Conservation (phyloP, 805 yeast species). For the Suhomyces pyralidae region DNA sequence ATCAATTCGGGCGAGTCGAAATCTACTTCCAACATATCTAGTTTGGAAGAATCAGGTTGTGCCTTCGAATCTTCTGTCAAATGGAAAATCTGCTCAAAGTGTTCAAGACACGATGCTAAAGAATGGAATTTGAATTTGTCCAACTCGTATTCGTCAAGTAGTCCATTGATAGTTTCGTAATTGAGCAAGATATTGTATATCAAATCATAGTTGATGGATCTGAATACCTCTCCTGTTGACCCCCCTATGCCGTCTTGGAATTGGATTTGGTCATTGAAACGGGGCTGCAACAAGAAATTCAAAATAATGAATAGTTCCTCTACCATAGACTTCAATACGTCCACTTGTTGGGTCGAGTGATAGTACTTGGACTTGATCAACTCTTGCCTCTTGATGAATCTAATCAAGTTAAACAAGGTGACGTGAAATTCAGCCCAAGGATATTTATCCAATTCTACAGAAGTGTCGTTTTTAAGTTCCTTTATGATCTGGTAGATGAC, state of each 20-base stretch:
- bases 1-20: slow-evolving; percentile 23
- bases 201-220: slow-evolving; percentile 29
- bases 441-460: slow-evolving; percentile 21
- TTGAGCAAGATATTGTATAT: slow-evolving; percentile 28
- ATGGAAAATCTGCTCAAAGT: slow-evolving; percentile 16
- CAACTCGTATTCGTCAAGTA: slow-evolving; percentile 14
- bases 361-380: slow-evolving; percentile 14
- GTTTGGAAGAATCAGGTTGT: slow-evolving; percentile 9
- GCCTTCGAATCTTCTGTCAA: slow-evolving; percentile 14
- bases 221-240: slow-evolving; percentile 15
- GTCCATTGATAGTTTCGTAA: slow-evolving; percentile 16
- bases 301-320: slow-evolving; percentile 26
- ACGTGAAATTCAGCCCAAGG: slow-evolving; percentile 35
- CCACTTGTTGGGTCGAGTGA: slow-evolving; percentile 8
- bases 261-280: slow-evolving; percentile 19
- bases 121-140: slow-evolving; percentile 8
- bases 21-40: slow-evolving; percentile 22
- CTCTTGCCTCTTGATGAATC: slow-evolving; percentile 24
- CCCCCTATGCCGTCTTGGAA: slow-evolving; percentile 9
- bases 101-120: slow-evolving; percentile 15
- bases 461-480: slow-evolving; percentile 15
- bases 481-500: slow-evolving; percentile 24
- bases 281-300: slow-evolving; percentile 13
- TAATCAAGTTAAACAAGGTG: slow-evolving; percentile 28
- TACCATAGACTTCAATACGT: slow-evolving; percentile 14